These are phyloP conservation scores for Silybum marianum DNA, from an alignment of 129 eudicot genomes.

Conservation along the genomic window DNA sequence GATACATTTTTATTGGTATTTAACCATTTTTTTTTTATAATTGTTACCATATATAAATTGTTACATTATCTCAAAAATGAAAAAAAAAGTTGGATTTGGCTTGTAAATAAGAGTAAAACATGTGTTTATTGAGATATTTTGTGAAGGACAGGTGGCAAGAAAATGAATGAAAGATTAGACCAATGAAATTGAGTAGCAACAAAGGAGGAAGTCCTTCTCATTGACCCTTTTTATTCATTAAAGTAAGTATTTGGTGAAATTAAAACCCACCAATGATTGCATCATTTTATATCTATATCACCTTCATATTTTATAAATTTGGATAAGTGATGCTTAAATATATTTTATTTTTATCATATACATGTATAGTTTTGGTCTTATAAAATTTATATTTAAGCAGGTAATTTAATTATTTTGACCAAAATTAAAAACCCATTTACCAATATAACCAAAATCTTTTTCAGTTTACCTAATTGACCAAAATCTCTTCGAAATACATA, in stretches of 20 bases:
- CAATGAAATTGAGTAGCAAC: constrained; percentile 7
- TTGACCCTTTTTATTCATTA: constrained; percentile 15
- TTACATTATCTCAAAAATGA: background rate
- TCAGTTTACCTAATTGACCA: too few species aligned
- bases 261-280: constrained; percentile 15
- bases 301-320: too few species aligned
- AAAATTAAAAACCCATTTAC: too few species aligned
- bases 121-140: constrained; percentile 19
- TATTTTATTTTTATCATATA: too few species aligned
- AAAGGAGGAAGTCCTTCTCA: constrained; percentile 18
- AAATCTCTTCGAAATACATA: too few species aligned
- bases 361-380: too few species aligned
- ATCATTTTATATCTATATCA: background rate
- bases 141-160: constrained; percentile 5
- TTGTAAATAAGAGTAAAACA: background rate
- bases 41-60: background rate
- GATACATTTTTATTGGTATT: background rate
- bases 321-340: too few species aligned
- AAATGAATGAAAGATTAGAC: background rate
- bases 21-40: too few species aligned
- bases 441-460: too few species aligned
- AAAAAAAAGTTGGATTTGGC: background rate
- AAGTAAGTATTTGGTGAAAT: constrained; percentile 1
- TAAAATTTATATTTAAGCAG: too few species aligned
- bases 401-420: too few species aligned